Percentiles rank a stretch among this genome's conserved stretches.
Evolutionary conservation across 75 land plant species (phyloP).

Genomic region (Larix kaempferi): DNA sequence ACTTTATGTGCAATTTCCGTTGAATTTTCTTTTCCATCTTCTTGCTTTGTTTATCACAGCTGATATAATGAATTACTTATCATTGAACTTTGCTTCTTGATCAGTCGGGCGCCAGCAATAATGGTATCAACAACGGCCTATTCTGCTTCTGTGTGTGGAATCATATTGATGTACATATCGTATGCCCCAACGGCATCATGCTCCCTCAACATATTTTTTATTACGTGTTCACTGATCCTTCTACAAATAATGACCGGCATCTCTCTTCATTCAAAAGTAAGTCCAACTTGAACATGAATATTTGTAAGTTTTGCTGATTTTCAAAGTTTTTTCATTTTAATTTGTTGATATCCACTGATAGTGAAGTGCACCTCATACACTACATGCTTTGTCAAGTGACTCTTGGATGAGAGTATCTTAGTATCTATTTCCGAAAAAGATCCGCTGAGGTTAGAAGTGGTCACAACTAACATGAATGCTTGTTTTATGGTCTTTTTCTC

Average conservation of each 20-base stretch:
- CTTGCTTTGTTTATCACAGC: not conserved
- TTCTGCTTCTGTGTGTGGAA: slow-evolving; percentile 55
- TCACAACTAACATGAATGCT: not conserved
- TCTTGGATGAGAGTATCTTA: not conserved
- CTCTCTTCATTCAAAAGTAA: slow-evolving; percentile 82
- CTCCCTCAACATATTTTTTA: slow-evolving; percentile 81
- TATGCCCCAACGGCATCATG: slow-evolving; percentile 77
- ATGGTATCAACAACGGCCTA: slow-evolving; percentile 48
- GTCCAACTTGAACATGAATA: slow-evolving; percentile 8
- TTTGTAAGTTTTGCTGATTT: not conserved
- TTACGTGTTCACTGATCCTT: slow-evolving; percentile 75
- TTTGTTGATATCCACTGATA: not conserved
- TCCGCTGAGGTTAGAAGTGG: not conserved
- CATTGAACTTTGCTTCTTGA: not conserved
- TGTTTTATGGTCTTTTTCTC: not conserved
- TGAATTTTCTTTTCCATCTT: not conserved
- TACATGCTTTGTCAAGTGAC: not conserved
- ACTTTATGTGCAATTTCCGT: not conserved
- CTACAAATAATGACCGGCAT: slow-evolving; percentile 70
- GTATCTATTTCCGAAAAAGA: not conserved
- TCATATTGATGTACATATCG: slow-evolving; percentile 85
- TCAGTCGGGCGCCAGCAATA: slow-evolving; percentile 64
- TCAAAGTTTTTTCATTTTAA: not conserved
- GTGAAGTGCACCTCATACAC: not conserved
- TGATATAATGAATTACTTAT: not conserved